Evolutionary conservation across 2,329 filamentous ascomycete species (phyloP), one percentile per base, ranked within the genome.

Genomic region (Paraphaeosphaeria minitans): DNA sequence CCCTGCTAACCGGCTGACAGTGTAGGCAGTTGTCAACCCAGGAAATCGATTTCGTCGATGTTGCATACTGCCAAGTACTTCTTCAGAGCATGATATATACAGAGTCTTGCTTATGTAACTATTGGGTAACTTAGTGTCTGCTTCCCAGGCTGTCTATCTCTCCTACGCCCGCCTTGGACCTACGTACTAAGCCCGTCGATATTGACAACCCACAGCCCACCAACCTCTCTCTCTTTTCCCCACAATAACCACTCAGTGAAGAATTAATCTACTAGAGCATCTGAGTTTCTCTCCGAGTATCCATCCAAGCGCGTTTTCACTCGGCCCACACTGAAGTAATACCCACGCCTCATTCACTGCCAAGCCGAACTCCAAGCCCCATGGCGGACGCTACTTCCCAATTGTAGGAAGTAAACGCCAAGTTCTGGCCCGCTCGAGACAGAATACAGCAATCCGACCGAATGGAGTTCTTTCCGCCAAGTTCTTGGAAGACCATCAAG

Each of bases 401-500:
- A 7, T 6, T 46, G 33, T 35, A 22, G 46, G 54, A 43, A 56
- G 45, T 14, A 6, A 33, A 21, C 16, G 51, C 29, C 27, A 55
- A 48, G 16, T 29, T 29, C 39, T 37, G 46, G 54, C n/a, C 2
- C 31, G 22, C 22, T 37, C 50, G 22, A 43, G 54, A 22, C 27
- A 56, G 37, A 37, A 37, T 27, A 9, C 27, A 42, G 39, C 10
- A 49, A 22, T 45, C 58, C 53, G 53, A 21, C 55, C 27, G 22
- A 49, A 58, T 56, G 57, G 60, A 58, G 58, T 27, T 53, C 14
- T 24, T 33, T 43, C 13, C 29, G 51, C 51, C 51, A 53, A 53
- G 51, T 33, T 35, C 39, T 53, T 53, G 37, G 49, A 45, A 48
- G 65, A 59, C 61, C 72, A 73, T 68, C 72, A 74, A 43, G 70